phyloP scores from a whole-genome alignment of 495 filamentous ascomycete species.

The Penicillium lagena region DNA sequence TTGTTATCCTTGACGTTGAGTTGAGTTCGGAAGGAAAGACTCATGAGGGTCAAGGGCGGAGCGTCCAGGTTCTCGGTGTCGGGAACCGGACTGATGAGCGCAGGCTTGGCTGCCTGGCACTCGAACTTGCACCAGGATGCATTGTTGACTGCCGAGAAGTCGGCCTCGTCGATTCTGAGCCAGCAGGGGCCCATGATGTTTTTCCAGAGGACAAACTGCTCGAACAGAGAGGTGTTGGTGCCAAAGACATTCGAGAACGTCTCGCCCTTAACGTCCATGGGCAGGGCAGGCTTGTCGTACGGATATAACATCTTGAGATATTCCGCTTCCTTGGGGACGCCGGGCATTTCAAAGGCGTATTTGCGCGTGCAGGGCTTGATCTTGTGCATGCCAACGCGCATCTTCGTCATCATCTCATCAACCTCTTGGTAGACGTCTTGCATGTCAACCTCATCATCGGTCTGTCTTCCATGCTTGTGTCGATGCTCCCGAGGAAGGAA shows the following conservation, averaged over 20 bases:
- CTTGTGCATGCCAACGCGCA: conserved; percentile 82
- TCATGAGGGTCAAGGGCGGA: conserved; percentile 90
- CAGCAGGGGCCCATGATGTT: conserved; percentile 98
- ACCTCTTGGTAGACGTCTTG: conserved; percentile 86
- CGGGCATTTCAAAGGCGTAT: conserved; percentile 90
- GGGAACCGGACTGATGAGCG: conserved; percentile 57
- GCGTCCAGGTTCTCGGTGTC: conserved; percentile 74
- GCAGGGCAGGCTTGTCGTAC: conserved; percentile 68
- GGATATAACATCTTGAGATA: conserved; percentile 94
- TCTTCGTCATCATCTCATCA: conserved; percentile 72
- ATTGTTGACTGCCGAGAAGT: conserved; percentile 81
- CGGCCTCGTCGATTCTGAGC: conserved; percentile 78
- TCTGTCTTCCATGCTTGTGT: conserved; percentile 57
- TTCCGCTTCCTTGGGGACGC: conserved; percentile 79
- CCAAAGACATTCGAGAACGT: conserved; percentile 96
- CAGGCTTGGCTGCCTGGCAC: conserved; percentile 70
- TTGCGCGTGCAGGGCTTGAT: conserved; percentile 85
- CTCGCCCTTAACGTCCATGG: conserved; percentile 68
- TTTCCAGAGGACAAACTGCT: conserved; percentile 97
- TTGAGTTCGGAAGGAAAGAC: conserved; percentile 77
- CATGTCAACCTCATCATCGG: conserved; percentile 79
- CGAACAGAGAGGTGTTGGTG: conserved; percentile 87
- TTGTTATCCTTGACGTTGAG: conserved; percentile 93
- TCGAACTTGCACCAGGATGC: conserved; percentile 97
- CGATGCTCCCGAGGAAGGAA: conserved; percentile 79